These are phyloP conservation scores for Fusarium mundagurra DNA, from an alignment of 2,329 filamentous ascomycete genomes.

Conservation along the genomic window DNA sequence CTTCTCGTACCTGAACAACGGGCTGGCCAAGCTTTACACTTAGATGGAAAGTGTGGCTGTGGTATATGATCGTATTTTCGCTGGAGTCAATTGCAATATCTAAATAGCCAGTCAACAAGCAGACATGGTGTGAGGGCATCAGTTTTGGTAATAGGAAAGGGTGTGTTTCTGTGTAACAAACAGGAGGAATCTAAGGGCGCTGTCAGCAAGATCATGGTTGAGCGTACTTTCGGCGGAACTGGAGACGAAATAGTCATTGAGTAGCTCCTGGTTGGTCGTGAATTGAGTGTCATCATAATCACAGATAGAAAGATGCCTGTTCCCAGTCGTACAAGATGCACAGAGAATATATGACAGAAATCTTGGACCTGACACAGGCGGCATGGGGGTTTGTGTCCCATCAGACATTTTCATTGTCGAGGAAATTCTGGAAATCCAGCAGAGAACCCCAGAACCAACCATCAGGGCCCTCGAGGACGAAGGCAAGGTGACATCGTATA, in stretches of 20 bases:
- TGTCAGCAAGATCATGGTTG: neutral
- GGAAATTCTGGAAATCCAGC: too few relatives aligned
- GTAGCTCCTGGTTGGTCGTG: neutral
- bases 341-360: neutral
- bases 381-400: neutral
- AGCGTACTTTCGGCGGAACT: neutral
- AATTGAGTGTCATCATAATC: neutral
- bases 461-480: neutral
- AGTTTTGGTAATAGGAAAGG: neutral
- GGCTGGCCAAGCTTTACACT: neutral
- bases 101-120: neutral
- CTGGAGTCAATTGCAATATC: neutral
- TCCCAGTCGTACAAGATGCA: neutral
- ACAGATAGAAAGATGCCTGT: neutral
- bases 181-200: too few relatives aligned
- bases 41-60: neutral
- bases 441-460: too few relatives aligned
- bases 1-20: neutral
- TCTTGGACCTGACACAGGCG: neutral
- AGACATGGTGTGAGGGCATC: neutral
- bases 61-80: neutral
- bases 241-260: neutral
- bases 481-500: neutral
- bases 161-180: neutral
- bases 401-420: too few relatives aligned